phyloP scores from a whole-genome alignment of 1,139 yeast species.

The Yamadazyma songkhlaensis region DNA sequence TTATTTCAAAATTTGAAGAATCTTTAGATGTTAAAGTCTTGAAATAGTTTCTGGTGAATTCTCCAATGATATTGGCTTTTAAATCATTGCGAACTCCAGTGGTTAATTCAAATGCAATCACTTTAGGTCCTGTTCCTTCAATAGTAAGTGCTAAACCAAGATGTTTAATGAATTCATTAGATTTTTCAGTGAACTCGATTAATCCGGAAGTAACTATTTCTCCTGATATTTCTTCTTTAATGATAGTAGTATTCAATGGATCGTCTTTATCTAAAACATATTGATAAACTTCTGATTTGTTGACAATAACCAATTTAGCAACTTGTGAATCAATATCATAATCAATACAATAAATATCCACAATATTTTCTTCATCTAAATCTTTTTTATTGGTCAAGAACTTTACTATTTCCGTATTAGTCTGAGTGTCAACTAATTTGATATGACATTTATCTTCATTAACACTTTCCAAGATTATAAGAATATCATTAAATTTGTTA shows the following conservation, averaged over 20 bases:
- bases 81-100: slow-evolving; percentile 11
- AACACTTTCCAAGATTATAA: slow-evolving; percentile 7
- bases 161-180: slow-evolving; percentile 7
- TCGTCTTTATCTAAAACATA: slow-evolving; percentile 13
- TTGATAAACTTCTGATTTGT: slow-evolving; percentile 11
- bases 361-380: slow-evolving; percentile 7
- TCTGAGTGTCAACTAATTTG: slow-evolving; percentile 6
- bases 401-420: slow-evolving; percentile 1
- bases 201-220: slow-evolving; percentile 12
- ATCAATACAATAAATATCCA: slow-evolving; percentile 11
- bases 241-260: slow-evolving; percentile 8
- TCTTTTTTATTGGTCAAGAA: slow-evolving; percentile 4
- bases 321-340: slow-evolving; percentile 6
- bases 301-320: slow-evolving; percentile 12
- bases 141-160: slow-evolving; percentile 19
- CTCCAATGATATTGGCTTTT: slow-evolving; percentile 16
- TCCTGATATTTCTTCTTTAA: not conserved
- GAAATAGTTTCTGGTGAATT: slow-evolving; percentile 18
- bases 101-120: slow-evolving; percentile 16
- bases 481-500: slow-evolving; percentile 8
- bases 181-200: slow-evolving; percentile 16
- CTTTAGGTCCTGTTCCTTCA: slow-evolving; percentile 8
- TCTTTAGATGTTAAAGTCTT: slow-evolving; percentile 12
- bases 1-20: slow-evolving; percentile 12
- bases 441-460: slow-evolving; percentile 5